A percentile compares a stretch with the other conserved stretches of the same genome.
phyloP scores from a whole-genome alignment of 139 green algal genomes.

The Protoeuglena noctilucae region DNA sequence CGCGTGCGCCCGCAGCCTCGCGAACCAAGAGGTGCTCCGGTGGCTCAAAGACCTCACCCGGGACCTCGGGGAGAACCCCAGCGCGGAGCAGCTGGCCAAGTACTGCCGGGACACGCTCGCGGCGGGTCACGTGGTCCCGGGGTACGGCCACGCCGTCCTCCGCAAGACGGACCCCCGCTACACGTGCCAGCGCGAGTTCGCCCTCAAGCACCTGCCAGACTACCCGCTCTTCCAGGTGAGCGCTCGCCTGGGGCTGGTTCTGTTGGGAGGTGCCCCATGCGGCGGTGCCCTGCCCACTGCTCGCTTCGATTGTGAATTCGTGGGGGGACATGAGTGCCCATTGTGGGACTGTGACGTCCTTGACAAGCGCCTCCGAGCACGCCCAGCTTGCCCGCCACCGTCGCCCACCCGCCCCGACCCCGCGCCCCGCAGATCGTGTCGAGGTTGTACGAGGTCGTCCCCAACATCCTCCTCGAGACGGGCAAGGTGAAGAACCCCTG shows the following conservation, averaged over 20 bases:
- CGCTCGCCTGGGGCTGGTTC: too few relatives aligned
- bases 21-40: constrained; percentile 91
- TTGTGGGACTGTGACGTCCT: too few relatives aligned
- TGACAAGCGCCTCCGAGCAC: too few relatives aligned
- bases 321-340: too few relatives aligned
- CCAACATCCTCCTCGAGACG: constrained; percentile 63
- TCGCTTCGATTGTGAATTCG: too few relatives aligned
- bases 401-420: too few relatives aligned
- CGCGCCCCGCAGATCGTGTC: too few relatives aligned
- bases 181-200: constrained; percentile 84
- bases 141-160: constrained; percentile 94
- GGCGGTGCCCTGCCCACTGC: too few relatives aligned
- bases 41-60: constrained; percentile 60
- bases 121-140: constrained; percentile 84
- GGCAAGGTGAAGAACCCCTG: constrained; percentile 98
- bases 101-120: constrained; percentile 85
- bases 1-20: too few relatives aligned
- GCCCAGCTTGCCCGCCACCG: too few relatives aligned
- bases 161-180: constrained; percentile 94
- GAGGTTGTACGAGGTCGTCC: constrained; percentile 63
- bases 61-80: constrained; percentile 55
- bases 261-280: too few relatives aligned
- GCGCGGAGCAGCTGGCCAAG: constrained; percentile 65
- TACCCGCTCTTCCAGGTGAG: constrained; percentile 84
- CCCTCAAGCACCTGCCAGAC: constrained; percentile 79